Base-by-base conservation (phyloP, 1,284 basidiomycete species). In the Ceratobasidium sp. region DNA sequence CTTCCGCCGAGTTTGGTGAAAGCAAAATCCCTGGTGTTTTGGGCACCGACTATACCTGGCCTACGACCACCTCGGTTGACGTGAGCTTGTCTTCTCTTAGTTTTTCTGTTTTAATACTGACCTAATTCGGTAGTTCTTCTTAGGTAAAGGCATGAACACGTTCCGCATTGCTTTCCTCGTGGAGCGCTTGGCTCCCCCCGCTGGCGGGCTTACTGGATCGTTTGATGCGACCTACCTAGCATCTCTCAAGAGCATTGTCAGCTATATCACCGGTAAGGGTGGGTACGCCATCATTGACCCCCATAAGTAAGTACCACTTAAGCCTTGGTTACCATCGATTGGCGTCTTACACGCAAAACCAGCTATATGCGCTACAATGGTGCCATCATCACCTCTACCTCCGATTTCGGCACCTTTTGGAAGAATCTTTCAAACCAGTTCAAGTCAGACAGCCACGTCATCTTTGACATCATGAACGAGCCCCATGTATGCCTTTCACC, bases 101-200 rank as follows among this genome's bases (percentile, higher is more conserved):
- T 14, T 7, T 47, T 2, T 15, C 51, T 36, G 41, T 63, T 77
- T 75, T 44, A 27, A 4, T 41, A 41, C 24, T 29, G 64, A 69
- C 41, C 79, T 11, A 11, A 4, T 41, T 41, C 11, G 36, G 11
- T 72, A 85, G 83, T 90, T 82, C 82, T 90, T 91, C 81, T 81
- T 88, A 56, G 80, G 79, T 27, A 81, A 87, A 78, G 89, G 89
- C 29, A 87, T 90, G 84, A 90, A 90, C 82, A 85, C 87, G 22
- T 90, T 90, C 88, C 88, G 89, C 76, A 81, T 90, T 78, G 86
- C 89, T 88, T 90, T 75, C 87, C 79, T 85, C 76, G 83, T 88
- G 81, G 89, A 90, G 79, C 87, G 89, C 72, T 76, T 90, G 62
- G 84, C 80, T 74, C 87, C 89, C 45, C 86, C 86, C 63, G 76